These are phyloP conservation scores for Calonectria montana DNA, from an alignment of 2,329 filamentous ascomycete species.

Conservation along the genomic window DNA sequence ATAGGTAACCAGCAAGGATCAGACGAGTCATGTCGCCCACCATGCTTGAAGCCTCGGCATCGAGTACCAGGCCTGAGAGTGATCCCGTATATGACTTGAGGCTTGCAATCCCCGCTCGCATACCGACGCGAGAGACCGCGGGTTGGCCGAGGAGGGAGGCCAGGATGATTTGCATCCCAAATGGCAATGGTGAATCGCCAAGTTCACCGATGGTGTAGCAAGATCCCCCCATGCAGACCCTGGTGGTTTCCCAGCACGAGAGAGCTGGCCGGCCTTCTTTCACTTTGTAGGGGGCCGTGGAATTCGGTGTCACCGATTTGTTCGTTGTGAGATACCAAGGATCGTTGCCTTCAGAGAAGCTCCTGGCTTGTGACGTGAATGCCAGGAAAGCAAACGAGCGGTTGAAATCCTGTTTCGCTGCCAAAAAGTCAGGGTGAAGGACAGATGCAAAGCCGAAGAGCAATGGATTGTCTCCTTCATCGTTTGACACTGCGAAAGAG, in stretches of 20 bases:
- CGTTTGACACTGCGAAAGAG: not conserved
- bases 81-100: not conserved
- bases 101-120: not conserved
- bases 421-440: not conserved
- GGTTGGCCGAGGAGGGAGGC: not conserved
- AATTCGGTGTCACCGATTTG: not conserved
- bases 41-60: not conserved
- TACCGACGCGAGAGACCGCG: not conserved
- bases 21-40: not conserved
- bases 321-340: not conserved
- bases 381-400: not conserved
- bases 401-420: not conserved
- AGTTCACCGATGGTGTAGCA: not conserved
- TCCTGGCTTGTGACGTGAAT: not conserved
- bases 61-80: not conserved
- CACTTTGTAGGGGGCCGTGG: not conserved
- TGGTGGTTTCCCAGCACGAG: not conserved
- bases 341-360: not conserved
- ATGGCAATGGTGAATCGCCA: not conserved
- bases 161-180: not conserved
- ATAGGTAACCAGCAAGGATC: not conserved
- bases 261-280: not conserved
- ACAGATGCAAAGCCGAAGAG: not conserved
- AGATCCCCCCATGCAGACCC: not conserved
- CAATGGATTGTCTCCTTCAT: not conserved